Percentiles rank a stretch among this genome's conserved stretches.
These are phyloP conservation scores for Rickenella mellea DNA, from an alignment of 768 basidiomycete species.

Conservation along the genomic window DNA sequence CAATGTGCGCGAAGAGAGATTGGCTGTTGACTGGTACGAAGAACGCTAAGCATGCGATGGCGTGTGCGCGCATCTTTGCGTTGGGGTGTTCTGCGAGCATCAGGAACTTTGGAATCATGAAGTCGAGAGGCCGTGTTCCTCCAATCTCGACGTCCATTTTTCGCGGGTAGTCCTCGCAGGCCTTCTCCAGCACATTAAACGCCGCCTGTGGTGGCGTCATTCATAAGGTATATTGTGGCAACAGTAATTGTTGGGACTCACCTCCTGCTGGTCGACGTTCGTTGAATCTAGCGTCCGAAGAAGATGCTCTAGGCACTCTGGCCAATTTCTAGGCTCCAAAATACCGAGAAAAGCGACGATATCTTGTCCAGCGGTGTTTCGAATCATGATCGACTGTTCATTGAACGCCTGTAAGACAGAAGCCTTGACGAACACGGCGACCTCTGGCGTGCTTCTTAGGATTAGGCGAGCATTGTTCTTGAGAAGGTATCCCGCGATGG, in stretches of 20 bases:
- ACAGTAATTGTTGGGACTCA: constrained; percentile 27
- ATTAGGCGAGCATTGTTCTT: constrained; percentile 90
- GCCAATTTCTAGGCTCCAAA: constrained; percentile 89
- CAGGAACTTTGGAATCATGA: constrained; percentile 95
- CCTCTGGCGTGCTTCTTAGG: constrained; percentile 53
- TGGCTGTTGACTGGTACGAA: constrained; percentile 84
- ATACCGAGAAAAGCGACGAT: constrained; percentile 84
- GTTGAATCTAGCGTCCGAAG: constrained; percentile 70
- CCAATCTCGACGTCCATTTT: constrained; percentile 92
- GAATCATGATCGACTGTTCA: constrained; percentile 77
- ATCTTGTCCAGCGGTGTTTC: constrained; percentile 89
- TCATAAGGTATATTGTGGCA: background rate
- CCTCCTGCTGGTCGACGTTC: constrained; percentile 78
- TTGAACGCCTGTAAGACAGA: constrained; percentile 75
- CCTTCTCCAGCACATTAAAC: constrained; percentile 89
- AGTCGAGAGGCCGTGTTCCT: constrained; percentile 89
- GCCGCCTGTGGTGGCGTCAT: constrained; percentile 48
- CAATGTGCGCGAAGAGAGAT: constrained; percentile 85
- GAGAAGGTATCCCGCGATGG: constrained; percentile 92
- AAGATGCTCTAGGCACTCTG: constrained; percentile 83
- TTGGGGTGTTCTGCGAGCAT: constrained; percentile 75
- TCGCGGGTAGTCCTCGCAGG: constrained; percentile 93
- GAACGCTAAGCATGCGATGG: constrained; percentile 89
- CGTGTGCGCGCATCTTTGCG: constrained; percentile 86
- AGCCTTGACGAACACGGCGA: constrained; percentile 64